These are phyloP conservation scores for Amaranthus tricolor DNA, from an alignment of 179 eudicot species.

Conservation along the genomic window DNA sequence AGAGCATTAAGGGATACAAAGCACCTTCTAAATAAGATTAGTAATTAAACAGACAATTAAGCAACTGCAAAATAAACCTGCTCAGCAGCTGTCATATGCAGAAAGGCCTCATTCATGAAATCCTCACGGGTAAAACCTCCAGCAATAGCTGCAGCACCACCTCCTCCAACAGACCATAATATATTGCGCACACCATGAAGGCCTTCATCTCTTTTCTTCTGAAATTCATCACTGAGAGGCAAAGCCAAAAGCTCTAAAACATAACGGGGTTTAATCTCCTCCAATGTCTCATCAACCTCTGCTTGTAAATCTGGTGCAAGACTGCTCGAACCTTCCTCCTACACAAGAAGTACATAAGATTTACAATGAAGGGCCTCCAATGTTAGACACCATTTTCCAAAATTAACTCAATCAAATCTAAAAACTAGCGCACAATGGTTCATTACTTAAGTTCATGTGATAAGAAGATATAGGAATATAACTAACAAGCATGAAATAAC, in stretches of 20 bases:
- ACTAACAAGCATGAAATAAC: too few relatives aligned
- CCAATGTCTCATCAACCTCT: slow-evolving; percentile 93
- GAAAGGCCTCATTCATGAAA: slow-evolving; percentile 92
- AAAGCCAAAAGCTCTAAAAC: slow-evolving; percentile 87
- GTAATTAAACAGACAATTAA: background rate
- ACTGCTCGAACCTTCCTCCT: slow-evolving; percentile 99
- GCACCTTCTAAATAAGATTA: background rate
- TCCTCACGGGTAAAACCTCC: slow-evolving; percentile 94
- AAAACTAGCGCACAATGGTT: background rate
- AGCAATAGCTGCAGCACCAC: slow-evolving; percentile 89
- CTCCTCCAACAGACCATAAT: slow-evolving; percentile 98
- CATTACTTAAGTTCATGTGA: background rate
- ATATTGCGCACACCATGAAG: slow-evolving; percentile 93
- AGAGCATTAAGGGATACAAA: background rate
- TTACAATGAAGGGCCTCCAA: background rate
- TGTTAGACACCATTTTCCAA: background rate
- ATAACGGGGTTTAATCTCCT: slow-evolving; percentile 87
- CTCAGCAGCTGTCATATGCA: slow-evolving; percentile 88
- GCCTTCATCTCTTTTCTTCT: slow-evolving; percentile 76
- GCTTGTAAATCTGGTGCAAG: slow-evolving; percentile 92
- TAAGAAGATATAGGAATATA: too few relatives aligned
- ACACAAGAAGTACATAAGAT: slow-evolving; percentile 16
- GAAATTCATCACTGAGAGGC: slow-evolving; percentile 66
- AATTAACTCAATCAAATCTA: background rate
- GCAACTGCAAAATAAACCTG: slow-evolving; percentile 50